Percentiles rank a stretch among this genome's conserved stretches.
phyloP scores from a whole-genome alignment of 306 rosid species.

The Potentilla sterilis region DNA sequence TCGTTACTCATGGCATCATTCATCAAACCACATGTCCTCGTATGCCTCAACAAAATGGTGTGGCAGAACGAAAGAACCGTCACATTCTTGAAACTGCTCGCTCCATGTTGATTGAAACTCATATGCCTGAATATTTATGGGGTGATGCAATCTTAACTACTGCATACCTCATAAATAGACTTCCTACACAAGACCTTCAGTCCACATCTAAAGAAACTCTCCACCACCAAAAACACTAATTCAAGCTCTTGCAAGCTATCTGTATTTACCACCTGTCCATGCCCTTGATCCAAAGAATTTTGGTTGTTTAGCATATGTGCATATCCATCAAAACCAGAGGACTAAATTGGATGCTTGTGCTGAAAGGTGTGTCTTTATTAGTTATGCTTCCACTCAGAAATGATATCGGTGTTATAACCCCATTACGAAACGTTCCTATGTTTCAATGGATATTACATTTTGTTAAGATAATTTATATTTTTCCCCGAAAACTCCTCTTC shows the following conservation, averaged over 20 bases:
- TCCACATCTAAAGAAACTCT: background rate
- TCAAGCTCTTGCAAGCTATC: background rate
- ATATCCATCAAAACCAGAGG: background rate
- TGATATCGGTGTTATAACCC: background rate
- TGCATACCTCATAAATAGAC: background rate
- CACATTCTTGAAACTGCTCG: too few species aligned
- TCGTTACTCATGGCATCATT: background rate
- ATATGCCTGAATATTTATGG: background rate
- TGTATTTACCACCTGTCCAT: background rate
- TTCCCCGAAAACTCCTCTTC: background rate
- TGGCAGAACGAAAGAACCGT: background rate
- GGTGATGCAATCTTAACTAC: background rate
- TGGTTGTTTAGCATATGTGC: background rate
- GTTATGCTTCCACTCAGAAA: background rate
- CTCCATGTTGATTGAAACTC: background rate
- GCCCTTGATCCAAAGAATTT: background rate
- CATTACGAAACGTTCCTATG: background rate
- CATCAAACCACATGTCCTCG: background rate
- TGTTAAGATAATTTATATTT: background rate
- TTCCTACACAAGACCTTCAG: background rate
- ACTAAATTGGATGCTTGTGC: background rate
- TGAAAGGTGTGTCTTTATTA: background rate
- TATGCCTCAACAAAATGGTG: background rate
- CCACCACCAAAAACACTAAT: background rate
- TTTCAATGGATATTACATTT: background rate